Conservation (phyloP, 805 yeast species). For the Komagataella phaffii region DNA sequence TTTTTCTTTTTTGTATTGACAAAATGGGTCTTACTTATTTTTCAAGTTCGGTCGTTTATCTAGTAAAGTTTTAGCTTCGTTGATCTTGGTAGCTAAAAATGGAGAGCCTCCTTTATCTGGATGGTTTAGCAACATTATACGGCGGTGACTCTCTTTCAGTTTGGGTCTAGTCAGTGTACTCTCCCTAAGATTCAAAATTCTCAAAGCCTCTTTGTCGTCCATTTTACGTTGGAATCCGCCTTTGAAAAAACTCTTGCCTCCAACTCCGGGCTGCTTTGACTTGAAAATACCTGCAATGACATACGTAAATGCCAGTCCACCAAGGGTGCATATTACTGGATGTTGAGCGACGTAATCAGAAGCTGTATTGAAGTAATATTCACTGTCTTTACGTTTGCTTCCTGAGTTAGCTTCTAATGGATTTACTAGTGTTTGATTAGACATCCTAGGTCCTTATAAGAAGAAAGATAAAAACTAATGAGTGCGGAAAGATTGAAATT, state of each 20-base stretch:
- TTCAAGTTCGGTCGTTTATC: slow-evolving; percentile 37
- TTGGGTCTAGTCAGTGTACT: slow-evolving; percentile 45
- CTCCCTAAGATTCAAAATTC: slow-evolving; percentile 66
- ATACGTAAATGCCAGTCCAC: slow-evolving; percentile 52
- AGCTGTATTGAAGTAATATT: slow-evolving; percentile 52
- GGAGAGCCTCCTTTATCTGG: slow-evolving; percentile 95
- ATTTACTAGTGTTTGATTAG: slow-evolving; percentile 13
- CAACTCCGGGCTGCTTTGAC: slow-evolving; percentile 50
- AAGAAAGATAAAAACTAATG: no score
- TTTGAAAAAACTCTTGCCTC: slow-evolving; percentile 55
- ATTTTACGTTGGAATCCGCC: slow-evolving; percentile 92
- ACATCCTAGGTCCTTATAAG: neutral
- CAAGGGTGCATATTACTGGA: slow-evolving; percentile 62
- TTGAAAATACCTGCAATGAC: slow-evolving; percentile 57
- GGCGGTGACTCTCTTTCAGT: slow-evolving; percentile 69
- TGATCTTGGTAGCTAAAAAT: slow-evolving; percentile 78
- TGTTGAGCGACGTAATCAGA: slow-evolving; percentile 54
- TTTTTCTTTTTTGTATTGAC: neutral
- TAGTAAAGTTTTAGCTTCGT: slow-evolving; percentile 79
- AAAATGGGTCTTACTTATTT: neutral
- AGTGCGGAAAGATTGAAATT: neutral
- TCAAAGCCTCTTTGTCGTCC: slow-evolving; percentile 81
- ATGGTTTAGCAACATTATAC: slow-evolving; percentile 78
- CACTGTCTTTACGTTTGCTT: slow-evolving; percentile 12
- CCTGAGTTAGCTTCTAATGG: slow-evolving; percentile 45